These are phyloP conservation scores for Cephalotrichum gorgonifer DNA, from an alignment of 2,329 filamentous ascomycete genomes.

Conservation along the genomic window DNA sequence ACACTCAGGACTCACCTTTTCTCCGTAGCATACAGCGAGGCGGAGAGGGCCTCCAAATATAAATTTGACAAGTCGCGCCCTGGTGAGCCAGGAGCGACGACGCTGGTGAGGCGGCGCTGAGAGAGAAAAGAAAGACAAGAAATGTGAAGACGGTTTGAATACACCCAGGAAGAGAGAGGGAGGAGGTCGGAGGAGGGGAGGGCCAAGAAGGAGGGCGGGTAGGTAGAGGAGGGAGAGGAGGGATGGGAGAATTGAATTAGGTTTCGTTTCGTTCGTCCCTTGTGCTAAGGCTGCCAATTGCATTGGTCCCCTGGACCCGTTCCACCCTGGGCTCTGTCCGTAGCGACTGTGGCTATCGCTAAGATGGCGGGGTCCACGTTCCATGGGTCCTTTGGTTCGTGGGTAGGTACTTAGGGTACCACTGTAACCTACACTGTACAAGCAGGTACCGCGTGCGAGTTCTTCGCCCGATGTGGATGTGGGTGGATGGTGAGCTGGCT, in stretches of 20 bases:
- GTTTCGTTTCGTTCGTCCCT: background rate
- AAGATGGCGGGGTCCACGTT: background rate
- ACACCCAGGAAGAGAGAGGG: background rate
- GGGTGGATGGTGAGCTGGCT: no score
- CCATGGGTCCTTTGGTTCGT: background rate
- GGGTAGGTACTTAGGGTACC: background rate
- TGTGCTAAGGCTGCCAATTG: background rate
- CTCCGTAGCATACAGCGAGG: background rate
- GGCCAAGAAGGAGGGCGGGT: constrained; percentile 1
- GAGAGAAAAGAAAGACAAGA: background rate
- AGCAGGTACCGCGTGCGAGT: background rate
- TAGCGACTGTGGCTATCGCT: background rate
- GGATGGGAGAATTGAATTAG: background rate
- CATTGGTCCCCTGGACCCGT: background rate
- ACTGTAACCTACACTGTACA: background rate
- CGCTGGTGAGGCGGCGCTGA: background rate
- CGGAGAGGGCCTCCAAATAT: background rate
- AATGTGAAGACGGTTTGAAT: background rate
- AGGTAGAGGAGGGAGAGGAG: background rate
- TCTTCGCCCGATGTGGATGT: background rate
- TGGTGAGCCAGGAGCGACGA: constrained; percentile 35
- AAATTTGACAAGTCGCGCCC: constrained; percentile 28
- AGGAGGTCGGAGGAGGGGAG: constrained; percentile 8
- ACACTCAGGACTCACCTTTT: constrained; percentile 1
- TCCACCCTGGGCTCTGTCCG: no score